Evolutionary conservation across 352 stramenopile species (phyloP).

Genomic region (Thalassiosira ordinaria): DNA sequence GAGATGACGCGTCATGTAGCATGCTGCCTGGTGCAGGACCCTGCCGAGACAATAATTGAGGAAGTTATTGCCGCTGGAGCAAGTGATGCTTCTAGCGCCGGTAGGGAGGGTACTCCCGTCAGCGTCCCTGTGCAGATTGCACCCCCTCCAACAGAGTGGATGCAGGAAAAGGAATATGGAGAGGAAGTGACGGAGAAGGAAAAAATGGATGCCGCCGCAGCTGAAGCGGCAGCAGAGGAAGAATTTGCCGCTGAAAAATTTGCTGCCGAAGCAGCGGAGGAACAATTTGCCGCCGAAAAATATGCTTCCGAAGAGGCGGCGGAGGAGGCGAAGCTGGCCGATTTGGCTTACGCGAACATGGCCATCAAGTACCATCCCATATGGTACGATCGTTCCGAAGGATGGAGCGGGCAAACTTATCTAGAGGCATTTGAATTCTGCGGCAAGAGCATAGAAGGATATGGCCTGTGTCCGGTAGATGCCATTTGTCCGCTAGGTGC

Average conservation of each 20-base stretch:
- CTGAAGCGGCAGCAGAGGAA: too few relatives aligned
- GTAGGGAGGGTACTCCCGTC: too few relatives aligned
- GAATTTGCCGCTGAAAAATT: too few relatives aligned
- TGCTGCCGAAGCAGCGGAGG: too few relatives aligned
- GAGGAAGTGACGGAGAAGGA: too few relatives aligned
- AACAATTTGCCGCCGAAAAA: too few relatives aligned
- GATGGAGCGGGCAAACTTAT: not conserved
- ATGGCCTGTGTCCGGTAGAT: conserved; percentile 1
- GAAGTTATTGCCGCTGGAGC: too few relatives aligned
- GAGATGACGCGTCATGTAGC: not conserved
- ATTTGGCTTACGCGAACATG: not conserved
- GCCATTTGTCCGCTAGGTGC: conserved; percentile 11
- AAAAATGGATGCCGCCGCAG: too few relatives aligned
- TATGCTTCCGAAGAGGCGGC: not conserved
- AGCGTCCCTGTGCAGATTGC: too few relatives aligned
- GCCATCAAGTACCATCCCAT: not conserved
- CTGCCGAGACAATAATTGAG: not conserved
- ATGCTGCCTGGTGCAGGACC: not conserved
- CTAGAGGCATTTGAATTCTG: conserved; percentile 16
- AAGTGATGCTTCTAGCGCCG: too few relatives aligned
- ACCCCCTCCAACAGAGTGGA: too few relatives aligned
- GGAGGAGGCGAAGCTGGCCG: not conserved
- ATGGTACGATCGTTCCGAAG: not conserved
- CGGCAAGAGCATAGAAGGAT: not conserved
- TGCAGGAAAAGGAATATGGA: too few relatives aligned